These are phyloP conservation scores for Avena atlantica DNA, from an alignment of 176 grass and related monocot species.

Conservation along the genomic window DNA sequence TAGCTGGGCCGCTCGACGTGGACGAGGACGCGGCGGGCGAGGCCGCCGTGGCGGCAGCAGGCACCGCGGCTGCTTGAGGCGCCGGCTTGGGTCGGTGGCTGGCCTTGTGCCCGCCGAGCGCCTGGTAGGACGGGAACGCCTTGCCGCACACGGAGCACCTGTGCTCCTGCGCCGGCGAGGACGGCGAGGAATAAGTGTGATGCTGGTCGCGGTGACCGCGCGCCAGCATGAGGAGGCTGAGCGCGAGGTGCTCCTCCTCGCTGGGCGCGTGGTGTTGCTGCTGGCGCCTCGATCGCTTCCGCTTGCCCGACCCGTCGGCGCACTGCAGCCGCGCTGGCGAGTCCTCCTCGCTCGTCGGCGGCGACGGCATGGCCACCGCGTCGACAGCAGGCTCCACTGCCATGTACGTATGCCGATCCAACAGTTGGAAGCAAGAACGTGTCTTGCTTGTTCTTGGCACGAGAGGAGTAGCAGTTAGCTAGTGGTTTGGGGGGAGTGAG, in stretches of 20 bases:
- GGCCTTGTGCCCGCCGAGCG: constrained; percentile 74
- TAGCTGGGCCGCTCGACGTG: not conserved
- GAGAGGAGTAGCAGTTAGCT: not conserved
- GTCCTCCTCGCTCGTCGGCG: constrained; percentile 12
- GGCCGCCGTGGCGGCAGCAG: not conserved
- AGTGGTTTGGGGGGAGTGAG: constrained; percentile 3
- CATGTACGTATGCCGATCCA: constrained; percentile 14
- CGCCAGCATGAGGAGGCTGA: constrained; percentile 83
- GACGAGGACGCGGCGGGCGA: constrained; percentile 38
- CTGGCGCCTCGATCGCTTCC: constrained; percentile 66
- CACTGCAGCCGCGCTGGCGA: constrained; percentile 16
- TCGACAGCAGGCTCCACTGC: constrained; percentile 35
- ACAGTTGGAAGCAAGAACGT: not conserved
- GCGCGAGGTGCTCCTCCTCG: constrained; percentile 81
- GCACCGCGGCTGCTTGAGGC: not conserved
- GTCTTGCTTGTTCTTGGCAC: not conserved
- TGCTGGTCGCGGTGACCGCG: constrained; percentile 37
- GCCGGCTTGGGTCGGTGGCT: constrained; percentile 58
- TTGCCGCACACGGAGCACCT: constrained; percentile 77
- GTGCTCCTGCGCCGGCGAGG: constrained; percentile 13
- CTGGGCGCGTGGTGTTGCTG: constrained; percentile 9
- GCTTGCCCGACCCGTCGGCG: constrained; percentile 47
- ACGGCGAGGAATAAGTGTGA: too few relatives aligned
- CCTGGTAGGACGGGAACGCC: constrained; percentile 71
- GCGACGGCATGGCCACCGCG: not conserved